These are phyloP conservation scores for Penicillium riverlandense DNA, from an alignment of 495 filamentous ascomycete species.

Conservation along the genomic window DNA sequence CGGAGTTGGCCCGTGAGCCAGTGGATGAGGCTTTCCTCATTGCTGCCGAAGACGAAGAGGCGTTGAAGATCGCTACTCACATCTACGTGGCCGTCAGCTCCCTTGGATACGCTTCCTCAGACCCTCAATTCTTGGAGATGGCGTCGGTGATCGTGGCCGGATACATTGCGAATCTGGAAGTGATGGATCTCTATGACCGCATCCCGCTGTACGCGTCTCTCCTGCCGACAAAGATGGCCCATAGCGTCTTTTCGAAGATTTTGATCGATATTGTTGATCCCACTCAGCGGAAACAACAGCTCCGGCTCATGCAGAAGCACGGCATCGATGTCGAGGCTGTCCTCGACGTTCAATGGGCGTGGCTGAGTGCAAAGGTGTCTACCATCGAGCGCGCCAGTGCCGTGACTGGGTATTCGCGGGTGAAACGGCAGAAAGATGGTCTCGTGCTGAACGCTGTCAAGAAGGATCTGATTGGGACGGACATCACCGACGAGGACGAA, in stretches of 20 bases:
- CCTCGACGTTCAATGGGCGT: conserved; percentile 47
- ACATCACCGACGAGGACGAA: conserved; percentile 54
- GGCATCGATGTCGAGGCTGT: conserved; percentile 46
- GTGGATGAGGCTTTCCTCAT: conserved; percentile 32
- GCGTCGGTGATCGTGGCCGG: conserved; percentile 49
- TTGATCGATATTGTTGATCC: conserved; percentile 58
- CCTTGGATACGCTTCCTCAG: conserved; percentile 26
- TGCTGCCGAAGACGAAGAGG: conserved; percentile 33
- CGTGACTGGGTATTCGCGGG: conserved; percentile 24
- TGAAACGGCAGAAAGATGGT: conserved; percentile 26
- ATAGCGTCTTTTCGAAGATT: conserved; percentile 41
- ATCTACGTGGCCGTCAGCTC: conserved; percentile 40
- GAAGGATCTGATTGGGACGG: conserved; percentile 58
- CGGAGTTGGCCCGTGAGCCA: conserved; percentile 15
- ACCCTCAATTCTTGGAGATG: conserved; percentile 24
- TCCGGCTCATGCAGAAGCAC: conserved; percentile 47
- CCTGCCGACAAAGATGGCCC: conserved; percentile 44
- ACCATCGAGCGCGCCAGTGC: conserved; percentile 25
- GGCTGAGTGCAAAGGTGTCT: conserved; percentile 31
- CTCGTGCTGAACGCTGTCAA: conserved; percentile 36
- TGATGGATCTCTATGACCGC: conserved; percentile 60
- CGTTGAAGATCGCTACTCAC: conserved; percentile 38
- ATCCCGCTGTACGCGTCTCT: conserved; percentile 83
- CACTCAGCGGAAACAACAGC: conserved; percentile 37
- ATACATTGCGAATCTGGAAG: conserved; percentile 72